These are phyloP conservation scores for Amanita phalloides DNA, from an alignment of 768 basidiomycete species.

Conservation along the genomic window DNA sequence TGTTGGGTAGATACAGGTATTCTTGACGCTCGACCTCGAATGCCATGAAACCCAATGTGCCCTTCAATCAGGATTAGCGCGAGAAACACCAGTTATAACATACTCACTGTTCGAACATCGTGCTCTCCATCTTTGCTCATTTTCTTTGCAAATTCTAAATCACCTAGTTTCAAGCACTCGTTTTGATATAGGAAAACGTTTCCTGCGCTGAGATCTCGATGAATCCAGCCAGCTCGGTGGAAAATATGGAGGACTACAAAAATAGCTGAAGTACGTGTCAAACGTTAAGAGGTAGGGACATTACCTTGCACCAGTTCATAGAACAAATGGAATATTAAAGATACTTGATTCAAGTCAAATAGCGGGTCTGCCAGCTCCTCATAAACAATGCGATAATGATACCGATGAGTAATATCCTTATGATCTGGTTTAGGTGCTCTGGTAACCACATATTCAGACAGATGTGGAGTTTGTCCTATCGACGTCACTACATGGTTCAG, in stretches of 20 bases:
- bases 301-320: too few species aligned
- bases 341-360: not conserved
- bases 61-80: not conserved
- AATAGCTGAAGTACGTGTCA: not conserved
- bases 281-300: not conserved
- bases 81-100: not conserved
- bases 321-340: not conserved
- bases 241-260: not conserved
- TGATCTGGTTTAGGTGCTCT: too few species aligned
- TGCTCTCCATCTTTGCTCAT: not conserved
- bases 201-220: not conserved
- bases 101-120: not conserved
- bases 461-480: too few species aligned
- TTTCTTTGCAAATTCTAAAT: not conserved
- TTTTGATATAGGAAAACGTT: not conserved
- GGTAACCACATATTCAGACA: too few species aligned
- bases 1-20: too few species aligned
- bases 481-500: too few species aligned
- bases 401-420: not conserved
- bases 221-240: not conserved
- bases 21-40: not conserved
- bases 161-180: not conserved
- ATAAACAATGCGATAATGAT: not conserved
- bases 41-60: not conserved
- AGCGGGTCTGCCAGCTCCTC: not conserved